Evolutionary conservation across 1,139 yeast species (phyloP).

Genomic region (Debaryomyces fabryi): DNA sequence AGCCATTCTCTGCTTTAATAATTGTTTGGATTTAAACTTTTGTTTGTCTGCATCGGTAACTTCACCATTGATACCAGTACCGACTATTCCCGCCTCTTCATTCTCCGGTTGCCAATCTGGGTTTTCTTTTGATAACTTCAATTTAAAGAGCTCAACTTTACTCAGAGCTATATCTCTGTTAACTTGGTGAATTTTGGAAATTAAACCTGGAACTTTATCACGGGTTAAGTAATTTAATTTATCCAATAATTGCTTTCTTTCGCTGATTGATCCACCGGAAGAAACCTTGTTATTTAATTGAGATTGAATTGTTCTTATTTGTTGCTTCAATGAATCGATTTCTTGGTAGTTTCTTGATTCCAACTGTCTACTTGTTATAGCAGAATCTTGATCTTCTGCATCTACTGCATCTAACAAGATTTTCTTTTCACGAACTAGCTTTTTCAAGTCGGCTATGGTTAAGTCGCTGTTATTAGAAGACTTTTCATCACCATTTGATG

Average conservation of each 20-base stretch:
- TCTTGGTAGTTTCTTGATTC: slow-evolving; percentile 42
- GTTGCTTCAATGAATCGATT: slow-evolving; percentile 64
- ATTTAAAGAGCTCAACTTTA: slow-evolving; percentile 64
- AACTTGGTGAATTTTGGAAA: slow-evolving; percentile 59
- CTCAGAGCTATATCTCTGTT: slow-evolving; percentile 71
- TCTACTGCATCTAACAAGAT: slow-evolving; percentile 73
- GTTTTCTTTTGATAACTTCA: slow-evolving; percentile 56
- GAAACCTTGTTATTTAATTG: slow-evolving; percentile 38
- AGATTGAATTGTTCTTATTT: slow-evolving; percentile 59
- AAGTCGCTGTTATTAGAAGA: slow-evolving; percentile 34
- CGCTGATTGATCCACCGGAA: slow-evolving; percentile 36
- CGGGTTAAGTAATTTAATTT: slow-evolving; percentile 58
- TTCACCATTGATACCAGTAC: slow-evolving; percentile 85
- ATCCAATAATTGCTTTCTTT: slow-evolving; percentile 46
- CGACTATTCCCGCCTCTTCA: slow-evolving; percentile 60
- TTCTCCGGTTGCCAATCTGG: slow-evolving; percentile 57
- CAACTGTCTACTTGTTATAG: slow-evolving; percentile 20
- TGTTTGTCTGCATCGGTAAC: slow-evolving; percentile 80
- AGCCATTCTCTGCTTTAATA: slow-evolving; percentile 84
- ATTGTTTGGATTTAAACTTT: slow-evolving; percentile 76
- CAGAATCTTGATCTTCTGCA: slow-evolving; percentile 60
- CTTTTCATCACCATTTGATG: slow-evolving; percentile 7
- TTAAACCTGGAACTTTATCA: slow-evolving; percentile 69
- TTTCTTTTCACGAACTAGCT: slow-evolving; percentile 67
- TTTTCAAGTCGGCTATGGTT: slow-evolving; percentile 56